A percentile compares a stretch with the other conserved stretches of the same genome.
phyloP scores from a whole-genome alignment of 2,329 filamentous ascomycete species.

The Fusarium ramigenum region DNA sequence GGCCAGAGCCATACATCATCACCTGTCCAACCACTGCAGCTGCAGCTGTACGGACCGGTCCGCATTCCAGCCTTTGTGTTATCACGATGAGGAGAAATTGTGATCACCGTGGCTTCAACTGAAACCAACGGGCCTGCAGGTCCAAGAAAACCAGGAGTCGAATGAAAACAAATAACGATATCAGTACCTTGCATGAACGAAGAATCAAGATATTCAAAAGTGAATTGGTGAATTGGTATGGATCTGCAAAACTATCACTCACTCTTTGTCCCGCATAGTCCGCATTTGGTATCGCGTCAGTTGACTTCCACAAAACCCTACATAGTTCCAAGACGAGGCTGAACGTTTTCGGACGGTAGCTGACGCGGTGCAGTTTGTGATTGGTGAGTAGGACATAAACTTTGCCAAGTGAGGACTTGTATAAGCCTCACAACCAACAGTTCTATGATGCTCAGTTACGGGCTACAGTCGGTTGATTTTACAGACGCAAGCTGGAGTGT shows the following conservation, averaged over 20 bases:
- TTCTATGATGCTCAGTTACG: slow-evolving; percentile 14
- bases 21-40: slow-evolving; percentile 13
- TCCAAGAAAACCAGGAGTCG: neutral
- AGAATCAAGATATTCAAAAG: neutral
- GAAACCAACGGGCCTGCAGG: neutral
- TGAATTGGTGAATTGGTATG: slow-evolving; percentile 8
- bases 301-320: neutral
- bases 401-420: neutral
- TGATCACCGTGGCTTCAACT: neutral
- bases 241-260: slow-evolving; percentile 1
- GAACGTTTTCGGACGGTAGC: slow-evolving; percentile 8
- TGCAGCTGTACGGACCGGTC: neutral
- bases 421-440: neutral
- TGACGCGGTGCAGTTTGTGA: slow-evolving; percentile 5
- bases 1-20: neutral
- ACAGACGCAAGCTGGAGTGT: no score
- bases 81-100: neutral
- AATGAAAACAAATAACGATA: slow-evolving; percentile 1
- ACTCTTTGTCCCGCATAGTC: neutral
- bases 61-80: neutral
- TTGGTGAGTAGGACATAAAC: neutral
- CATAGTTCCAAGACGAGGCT: neutral
- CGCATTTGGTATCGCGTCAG: slow-evolving; percentile 17
- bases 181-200: neutral
- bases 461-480: neutral